Evolutionary conservation across 2,329 filamentous ascomycete species (phyloP).

Genomic region (Sporothrix pallida): DNA sequence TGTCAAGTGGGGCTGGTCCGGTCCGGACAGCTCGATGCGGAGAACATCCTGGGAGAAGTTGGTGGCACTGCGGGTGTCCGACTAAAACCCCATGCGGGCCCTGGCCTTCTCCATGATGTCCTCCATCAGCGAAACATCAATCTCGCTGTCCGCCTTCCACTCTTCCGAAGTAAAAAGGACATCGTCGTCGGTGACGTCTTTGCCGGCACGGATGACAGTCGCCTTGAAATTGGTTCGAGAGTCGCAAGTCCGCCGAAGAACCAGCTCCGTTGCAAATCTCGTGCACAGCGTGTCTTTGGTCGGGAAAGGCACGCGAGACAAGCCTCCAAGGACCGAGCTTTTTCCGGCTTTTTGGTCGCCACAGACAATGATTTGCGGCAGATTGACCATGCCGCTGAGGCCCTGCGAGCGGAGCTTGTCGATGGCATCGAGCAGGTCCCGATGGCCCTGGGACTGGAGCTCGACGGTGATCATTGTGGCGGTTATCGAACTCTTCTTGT

Average conservation of each 20-base stretch:
- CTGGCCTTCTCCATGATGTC: background rate
- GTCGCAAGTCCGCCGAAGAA: background rate
- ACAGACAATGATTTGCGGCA: background rate
- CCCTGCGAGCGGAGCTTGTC: background rate
- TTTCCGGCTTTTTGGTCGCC: background rate
- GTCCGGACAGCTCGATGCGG: background rate
- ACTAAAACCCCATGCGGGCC: background rate
- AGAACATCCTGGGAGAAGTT: background rate
- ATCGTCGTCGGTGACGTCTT: background rate
- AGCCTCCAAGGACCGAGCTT: background rate
- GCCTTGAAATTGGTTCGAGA: background rate
- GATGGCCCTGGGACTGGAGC: background rate
- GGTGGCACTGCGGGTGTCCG: background rate
- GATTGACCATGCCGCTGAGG: background rate
- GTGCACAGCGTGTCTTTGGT: background rate
- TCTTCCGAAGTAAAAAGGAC: background rate
- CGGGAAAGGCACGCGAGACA: background rate
- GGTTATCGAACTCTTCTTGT: too few species aligned
- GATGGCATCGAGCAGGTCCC: background rate
- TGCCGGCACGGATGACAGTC: background rate
- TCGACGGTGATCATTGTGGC: background rate
- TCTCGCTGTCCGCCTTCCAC: background rate
- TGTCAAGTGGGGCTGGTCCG: background rate
- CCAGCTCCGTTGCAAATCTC: background rate
- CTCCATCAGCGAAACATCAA: background rate